Base-by-base conservation (phyloP, 805 yeast genomes). In the Nakazawaea molendinolei region DNA sequence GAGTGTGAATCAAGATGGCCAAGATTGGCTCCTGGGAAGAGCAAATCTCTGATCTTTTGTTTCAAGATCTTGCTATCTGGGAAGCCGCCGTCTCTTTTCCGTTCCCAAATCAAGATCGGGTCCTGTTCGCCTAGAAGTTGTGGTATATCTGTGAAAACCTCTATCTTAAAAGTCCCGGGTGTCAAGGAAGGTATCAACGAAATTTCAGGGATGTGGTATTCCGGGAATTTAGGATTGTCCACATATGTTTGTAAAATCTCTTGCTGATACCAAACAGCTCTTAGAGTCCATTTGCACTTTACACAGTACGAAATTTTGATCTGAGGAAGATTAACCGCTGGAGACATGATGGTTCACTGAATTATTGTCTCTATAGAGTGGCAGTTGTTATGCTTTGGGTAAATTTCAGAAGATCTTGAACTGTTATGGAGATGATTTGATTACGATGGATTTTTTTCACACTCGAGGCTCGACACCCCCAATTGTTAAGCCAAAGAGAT, bases 181-280 rank as follows among this genome's bases (percentile, higher is more conserved):
- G 58, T 50, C 44, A 56, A 35, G 36, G 66, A 51, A 50, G 86
- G 67, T 30, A 58, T 55, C 52, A 71, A 51, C 0, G 76, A 58
- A 2, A 78, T 71, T 38, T 79, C 81, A 12, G 76, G 77, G 13
- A 60, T 41, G 6, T 76, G 49, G 16, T 63, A 61, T 4, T 58
- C 54, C 3, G 77, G 79, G 13, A 38, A 39, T 14, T 32, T 34
- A 8, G 43, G 40, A 5, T 45, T 50, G 30, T 49, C 48, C 6
- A 56, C 45, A 55, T 86, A 87, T 0, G 96, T 87, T 49, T 82
- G 86, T n/a, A 86, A 58, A 1, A 87, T 61, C 55, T 86, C 96
- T 52, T 84, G 95, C 22, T 76, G 62, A 47, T 85, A 85, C 95
- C 95, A 87, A 0, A 85, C 70, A 2, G 95, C 94, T 9, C 96